phyloP scores from a whole-genome alignment of 495 filamentous ascomycete species.

The Aspergillus hancockii region DNA sequence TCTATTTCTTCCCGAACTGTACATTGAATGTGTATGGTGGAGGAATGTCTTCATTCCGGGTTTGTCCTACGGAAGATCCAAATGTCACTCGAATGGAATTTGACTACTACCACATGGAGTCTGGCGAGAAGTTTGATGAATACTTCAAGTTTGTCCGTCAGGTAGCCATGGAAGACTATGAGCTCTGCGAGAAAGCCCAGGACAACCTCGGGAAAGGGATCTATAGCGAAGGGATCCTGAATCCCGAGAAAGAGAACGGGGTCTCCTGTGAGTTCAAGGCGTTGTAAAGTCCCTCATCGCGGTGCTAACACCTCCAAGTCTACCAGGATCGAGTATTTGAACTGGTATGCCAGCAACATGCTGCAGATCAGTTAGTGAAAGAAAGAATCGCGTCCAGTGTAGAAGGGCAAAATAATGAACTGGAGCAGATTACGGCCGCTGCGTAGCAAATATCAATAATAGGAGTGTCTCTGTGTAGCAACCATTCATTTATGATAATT shows the following conservation, averaged over 20 bases:
- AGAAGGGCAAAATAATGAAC: conserved; percentile 14
- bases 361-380: conserved; percentile 29
- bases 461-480: not conserved
- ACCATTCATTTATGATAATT: not conserved
- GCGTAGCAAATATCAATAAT: conserved; percentile 20
- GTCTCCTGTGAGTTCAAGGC: conserved; percentile 47
- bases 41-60: conserved; percentile 60
- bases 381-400: conserved; percentile 10
- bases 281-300: not conserved
- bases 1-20: conserved; percentile 65
- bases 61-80: conserved; percentile 55
- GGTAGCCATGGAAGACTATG: conserved; percentile 61
- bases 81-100: conserved; percentile 62
- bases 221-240: conserved; percentile 60
- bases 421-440: conserved; percentile 22
- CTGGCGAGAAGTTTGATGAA: conserved; percentile 57
- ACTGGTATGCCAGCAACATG: conserved; percentile 51
- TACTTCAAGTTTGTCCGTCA: conserved; percentile 62
- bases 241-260: conserved; percentile 58
- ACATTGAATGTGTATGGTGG: conserved; percentile 63
- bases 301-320: conserved; percentile 30
- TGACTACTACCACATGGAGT: conserved; percentile 58
- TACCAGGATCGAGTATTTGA: conserved; percentile 59
- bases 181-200: conserved; percentile 61
- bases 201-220: conserved; percentile 55